Percentiles rank a stretch among this genome's conserved stretches.
phyloP scores from a whole-genome alignment of 2,329 filamentous ascomycete genomes.

The Alternaria angustiovoidea region DNA sequence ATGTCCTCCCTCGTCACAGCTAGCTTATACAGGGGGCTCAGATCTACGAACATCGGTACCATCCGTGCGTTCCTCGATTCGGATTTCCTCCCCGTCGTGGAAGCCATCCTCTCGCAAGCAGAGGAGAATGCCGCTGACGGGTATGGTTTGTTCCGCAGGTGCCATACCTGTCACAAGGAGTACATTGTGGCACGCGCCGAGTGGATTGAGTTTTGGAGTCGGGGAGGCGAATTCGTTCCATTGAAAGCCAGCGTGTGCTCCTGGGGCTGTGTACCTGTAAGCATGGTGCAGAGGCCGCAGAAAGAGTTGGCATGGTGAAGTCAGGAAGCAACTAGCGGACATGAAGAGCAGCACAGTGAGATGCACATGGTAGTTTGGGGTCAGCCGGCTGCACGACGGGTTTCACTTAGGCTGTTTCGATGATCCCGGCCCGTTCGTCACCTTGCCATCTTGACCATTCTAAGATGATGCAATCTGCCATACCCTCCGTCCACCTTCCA shows the following conservation, averaged over 20 bases:
- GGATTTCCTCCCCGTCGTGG: slow-evolving; percentile 6
- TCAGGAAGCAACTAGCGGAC: neutral
- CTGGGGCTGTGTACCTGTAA: slow-evolving; percentile 41
- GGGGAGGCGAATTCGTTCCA: slow-evolving; percentile 21
- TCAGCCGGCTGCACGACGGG: neutral
- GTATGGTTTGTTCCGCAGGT: slow-evolving; percentile 32
- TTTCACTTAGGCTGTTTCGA: no score
- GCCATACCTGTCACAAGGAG: slow-evolving; percentile 36
- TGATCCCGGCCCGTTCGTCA: no score
- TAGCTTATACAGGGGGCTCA: slow-evolving; percentile 23
- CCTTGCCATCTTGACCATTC: no score
- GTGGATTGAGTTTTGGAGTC: slow-evolving; percentile 45
- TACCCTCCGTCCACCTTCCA: no score
- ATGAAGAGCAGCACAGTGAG: neutral
- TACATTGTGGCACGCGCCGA: slow-evolving; percentile 41
- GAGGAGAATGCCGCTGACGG: slow-evolving; percentile 19
- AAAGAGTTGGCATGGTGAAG: slow-evolving; percentile 13
- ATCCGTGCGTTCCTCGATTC: neutral
- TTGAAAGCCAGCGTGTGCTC: slow-evolving; percentile 42
- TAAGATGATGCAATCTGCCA: no score
- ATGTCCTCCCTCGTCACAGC: slow-evolving; percentile 27
- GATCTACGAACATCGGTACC: neutral
- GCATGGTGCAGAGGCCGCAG: slow-evolving; percentile 23
- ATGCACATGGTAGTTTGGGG: neutral
- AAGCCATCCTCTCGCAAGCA: slow-evolving; percentile 26